phyloP scores from a whole-genome alignment of 441 rosid species.

The Gossypium lobatum region DNA sequence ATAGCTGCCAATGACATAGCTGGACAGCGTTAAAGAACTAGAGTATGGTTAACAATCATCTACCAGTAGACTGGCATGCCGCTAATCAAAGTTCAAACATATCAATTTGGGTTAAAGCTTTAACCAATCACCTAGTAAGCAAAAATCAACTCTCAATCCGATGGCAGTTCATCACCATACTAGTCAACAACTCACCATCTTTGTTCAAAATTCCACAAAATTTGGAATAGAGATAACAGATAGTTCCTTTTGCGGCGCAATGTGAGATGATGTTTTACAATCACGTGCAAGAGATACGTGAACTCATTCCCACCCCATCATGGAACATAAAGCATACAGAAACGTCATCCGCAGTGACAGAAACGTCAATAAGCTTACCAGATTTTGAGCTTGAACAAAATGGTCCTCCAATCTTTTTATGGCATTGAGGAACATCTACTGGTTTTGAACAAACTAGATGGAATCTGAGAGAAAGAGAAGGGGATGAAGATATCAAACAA shows the following conservation, averaged over 20 bases:
- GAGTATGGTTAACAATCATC: background rate
- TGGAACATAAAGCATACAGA: background rate
- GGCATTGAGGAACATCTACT: conserved; percentile 13
- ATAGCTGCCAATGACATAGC: background rate
- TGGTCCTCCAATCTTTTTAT: background rate
- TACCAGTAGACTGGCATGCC: background rate
- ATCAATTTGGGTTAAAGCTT: background rate
- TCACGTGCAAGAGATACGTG: background rate
- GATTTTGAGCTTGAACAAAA: background rate
- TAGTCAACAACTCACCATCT: background rate
- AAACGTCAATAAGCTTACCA: conserved; percentile 3
- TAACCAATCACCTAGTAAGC: background rate
- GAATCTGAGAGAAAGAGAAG: conserved; percentile 40
- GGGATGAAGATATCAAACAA: background rate
- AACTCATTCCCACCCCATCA: background rate
- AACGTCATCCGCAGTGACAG: background rate
- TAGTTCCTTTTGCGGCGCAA: background rate
- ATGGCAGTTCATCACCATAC: background rate
- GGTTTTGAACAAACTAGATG: conserved; percentile 50
- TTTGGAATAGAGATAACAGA: background rate
- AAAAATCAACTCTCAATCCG: background rate
- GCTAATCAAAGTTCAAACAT: background rate
- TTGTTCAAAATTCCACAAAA: background rate
- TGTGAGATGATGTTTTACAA: background rate
- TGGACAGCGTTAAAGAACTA: background rate